Conservation (phyloP, 345 rosid species). For the Rubroshorea leprosula region DNA sequence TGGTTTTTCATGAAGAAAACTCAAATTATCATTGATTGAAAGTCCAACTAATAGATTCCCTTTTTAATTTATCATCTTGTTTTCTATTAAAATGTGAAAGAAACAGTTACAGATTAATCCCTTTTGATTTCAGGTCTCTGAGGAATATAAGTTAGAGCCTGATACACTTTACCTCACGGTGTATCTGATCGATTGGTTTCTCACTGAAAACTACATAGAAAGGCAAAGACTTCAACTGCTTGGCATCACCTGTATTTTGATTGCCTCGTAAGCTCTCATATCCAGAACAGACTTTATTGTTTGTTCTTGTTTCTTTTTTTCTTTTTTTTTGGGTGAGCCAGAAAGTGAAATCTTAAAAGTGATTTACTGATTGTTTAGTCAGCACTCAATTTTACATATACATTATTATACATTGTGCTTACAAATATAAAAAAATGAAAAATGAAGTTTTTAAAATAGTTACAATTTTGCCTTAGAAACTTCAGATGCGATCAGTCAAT, state of each 20-base stretch:
- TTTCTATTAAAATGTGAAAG: no score
- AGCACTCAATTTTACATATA: constrained; percentile 1
- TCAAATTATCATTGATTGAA: not conserved
- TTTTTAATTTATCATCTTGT: not conserved
- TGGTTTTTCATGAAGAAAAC: no score
- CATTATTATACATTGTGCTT: no score
- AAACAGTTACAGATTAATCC: not conserved
- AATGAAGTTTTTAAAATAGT: no score
- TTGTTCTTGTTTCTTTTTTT: constrained; percentile 14
- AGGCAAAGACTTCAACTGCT: constrained; percentile 81
- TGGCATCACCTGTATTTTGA: constrained; percentile 92
- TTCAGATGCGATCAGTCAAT: no score
- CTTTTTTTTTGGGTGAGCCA: no score
- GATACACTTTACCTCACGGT: constrained; percentile 90
- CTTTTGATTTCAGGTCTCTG: constrained; percentile 66
- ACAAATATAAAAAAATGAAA: no score
- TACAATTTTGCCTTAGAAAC: no score
- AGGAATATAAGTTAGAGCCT: constrained; percentile 77
- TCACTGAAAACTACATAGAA: constrained; percentile 60
- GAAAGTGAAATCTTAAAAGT: not conserved
- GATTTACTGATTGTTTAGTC: not conserved
- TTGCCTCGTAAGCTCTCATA: constrained; percentile 72
- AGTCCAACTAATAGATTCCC: not conserved
- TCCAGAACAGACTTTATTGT: constrained; percentile 9
- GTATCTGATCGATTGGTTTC: constrained; percentile 72